Percentiles rank a stretch among this genome's conserved stretches.
phyloP scores from a whole-genome alignment of 768 basidiomycete species.

The Suillus weaverae region DNA sequence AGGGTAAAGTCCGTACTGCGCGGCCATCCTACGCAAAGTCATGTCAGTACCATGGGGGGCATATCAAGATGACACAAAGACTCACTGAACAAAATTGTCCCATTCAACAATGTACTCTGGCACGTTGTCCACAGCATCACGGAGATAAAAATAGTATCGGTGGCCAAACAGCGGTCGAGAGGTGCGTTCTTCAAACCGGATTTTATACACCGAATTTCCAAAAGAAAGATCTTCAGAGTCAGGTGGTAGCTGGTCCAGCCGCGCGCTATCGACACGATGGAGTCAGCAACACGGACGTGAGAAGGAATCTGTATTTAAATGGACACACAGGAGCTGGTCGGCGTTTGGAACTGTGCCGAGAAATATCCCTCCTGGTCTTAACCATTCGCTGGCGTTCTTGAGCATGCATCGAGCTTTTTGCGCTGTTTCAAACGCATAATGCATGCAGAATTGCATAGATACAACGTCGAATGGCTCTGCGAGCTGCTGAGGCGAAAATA shows the following conservation, averaged over 20 bases:
- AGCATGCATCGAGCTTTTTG: conserved; percentile 91
- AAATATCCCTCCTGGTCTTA: conserved; percentile 86
- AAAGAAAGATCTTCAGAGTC: conserved; percentile 73
- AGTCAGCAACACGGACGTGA: neutral
- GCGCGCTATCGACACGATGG: conserved; percentile 45
- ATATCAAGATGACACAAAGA: conserved; percentile 10
- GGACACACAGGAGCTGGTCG: conserved; percentile 74
- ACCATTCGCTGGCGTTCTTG: conserved; percentile 77
- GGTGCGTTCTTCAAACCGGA: conserved; percentile 77
- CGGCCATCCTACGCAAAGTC: conserved; percentile 63
- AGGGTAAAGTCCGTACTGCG: conserved; percentile 72
- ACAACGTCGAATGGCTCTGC: conserved; percentile 86
- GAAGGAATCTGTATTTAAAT: conserved; percentile 6
- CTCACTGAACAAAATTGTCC: conserved; percentile 86
- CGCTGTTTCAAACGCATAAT: conserved; percentile 95
- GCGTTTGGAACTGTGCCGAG: conserved; percentile 97
- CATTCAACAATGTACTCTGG: conserved; percentile 97
- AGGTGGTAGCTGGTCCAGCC: conserved; percentile 67
- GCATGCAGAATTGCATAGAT: conserved; percentile 99
- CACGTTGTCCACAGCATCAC: conserved; percentile 95
- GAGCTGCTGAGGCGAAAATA: conserved; percentile 62
- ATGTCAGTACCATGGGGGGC: conserved; percentile 11
- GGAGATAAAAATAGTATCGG: conserved; percentile 89
- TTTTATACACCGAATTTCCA: conserved; percentile 88
- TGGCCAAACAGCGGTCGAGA: conserved; percentile 77